Evolutionary conservation across 176 grass and related monocot genomes (phyloP), one percentile per base, ranked within the genome.

Genomic region (Ampelocalamus luodianensis): DNA sequence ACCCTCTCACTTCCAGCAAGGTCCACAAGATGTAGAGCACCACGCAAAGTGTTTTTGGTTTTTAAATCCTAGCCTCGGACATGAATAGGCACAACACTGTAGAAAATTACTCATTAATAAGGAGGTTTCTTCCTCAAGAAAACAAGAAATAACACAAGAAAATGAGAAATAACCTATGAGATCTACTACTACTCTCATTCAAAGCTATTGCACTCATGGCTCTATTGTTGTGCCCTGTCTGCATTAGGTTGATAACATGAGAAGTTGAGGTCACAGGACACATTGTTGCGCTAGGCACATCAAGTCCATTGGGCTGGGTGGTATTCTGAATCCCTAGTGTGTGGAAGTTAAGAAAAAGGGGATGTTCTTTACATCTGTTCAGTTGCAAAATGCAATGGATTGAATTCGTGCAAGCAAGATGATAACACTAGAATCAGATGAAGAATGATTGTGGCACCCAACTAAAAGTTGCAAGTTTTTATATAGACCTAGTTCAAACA

Each of bases 101-200:
- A 87, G 59, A 79, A 85, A 36, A 79, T 74, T 84, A 55, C 10
- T 51, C 3, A 55, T 43, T 34, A 51, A 69, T 76, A 82, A 66
- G 81, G 67, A 64, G 60, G 61, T 71, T 46, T 66, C 23, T 65
- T 74, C 37, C 45, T 32, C 44, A 10, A 75, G 4, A 65, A 65
- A 68, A 89, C 71, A 16, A 65, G 29, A 79, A 85, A 54, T 32
- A 51, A 8, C 45, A 48, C 50, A 68, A 32, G 14, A 63, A 85
- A 71, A 34, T 44, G n/a, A n/a, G n/a, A n/a, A n/a, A n/a, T 74
- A 90, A 90, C 95, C 95, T 97, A 45, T 97, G 95, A 62, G 95
- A 97, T 83, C 95, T 88, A 72, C 95, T 97, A 72, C 95, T 97
- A 74, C 95, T 90, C 71, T 95, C 95, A 78, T 95, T 97, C 68